Conservation (phyloP, 2,329 filamentous ascomycete species). For the Paecilomyces formosus region DNA sequence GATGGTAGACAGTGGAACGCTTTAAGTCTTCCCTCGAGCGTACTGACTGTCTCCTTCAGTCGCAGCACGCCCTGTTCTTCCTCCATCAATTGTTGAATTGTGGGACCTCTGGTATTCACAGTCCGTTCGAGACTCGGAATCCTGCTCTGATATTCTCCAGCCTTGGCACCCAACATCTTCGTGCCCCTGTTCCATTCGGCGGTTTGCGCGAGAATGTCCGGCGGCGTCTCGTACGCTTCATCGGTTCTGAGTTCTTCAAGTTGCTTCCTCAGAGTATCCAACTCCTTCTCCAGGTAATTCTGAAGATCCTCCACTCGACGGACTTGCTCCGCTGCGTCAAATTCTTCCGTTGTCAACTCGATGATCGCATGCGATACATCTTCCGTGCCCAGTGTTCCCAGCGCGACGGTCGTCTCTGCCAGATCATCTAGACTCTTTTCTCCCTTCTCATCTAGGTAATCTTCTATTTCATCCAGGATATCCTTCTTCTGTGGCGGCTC, state of each 20-base stretch:
- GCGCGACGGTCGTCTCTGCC: slow-evolving; percentile 43
- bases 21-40: slow-evolving; percentile 59
- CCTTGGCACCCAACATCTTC: slow-evolving; percentile 57
- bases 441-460: slow-evolving; percentile 48
- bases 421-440: slow-evolving; percentile 51
- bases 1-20: slow-evolving; percentile 66
- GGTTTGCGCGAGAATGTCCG: slow-evolving; percentile 61
- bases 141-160: slow-evolving; percentile 59
- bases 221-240: slow-evolving; percentile 44
- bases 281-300: slow-evolving; percentile 48
- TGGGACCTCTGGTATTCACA: slow-evolving; percentile 18
- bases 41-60: slow-evolving; percentile 54
- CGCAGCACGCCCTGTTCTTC: slow-evolving; percentile 54
- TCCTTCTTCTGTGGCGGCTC: slow-evolving; percentile 26
- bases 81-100: slow-evolving; percentile 45
- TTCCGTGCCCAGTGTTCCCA: slow-evolving; percentile 45
- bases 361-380: slow-evolving; percentile 48
- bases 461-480: slow-evolving; percentile 49
- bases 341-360: slow-evolving; percentile 47
- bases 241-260: slow-evolving; percentile 24
- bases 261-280: slow-evolving; percentile 25
- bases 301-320: slow-evolving; percentile 51
- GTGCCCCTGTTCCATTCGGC: slow-evolving; percentile 64
- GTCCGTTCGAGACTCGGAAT: slow-evolving; percentile 36
- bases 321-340: slow-evolving; percentile 49